Evolutionary conservation across 2,329 filamentous ascomycete species (phyloP).

Genomic region (Pseudogymnoascus sp.): DNA sequence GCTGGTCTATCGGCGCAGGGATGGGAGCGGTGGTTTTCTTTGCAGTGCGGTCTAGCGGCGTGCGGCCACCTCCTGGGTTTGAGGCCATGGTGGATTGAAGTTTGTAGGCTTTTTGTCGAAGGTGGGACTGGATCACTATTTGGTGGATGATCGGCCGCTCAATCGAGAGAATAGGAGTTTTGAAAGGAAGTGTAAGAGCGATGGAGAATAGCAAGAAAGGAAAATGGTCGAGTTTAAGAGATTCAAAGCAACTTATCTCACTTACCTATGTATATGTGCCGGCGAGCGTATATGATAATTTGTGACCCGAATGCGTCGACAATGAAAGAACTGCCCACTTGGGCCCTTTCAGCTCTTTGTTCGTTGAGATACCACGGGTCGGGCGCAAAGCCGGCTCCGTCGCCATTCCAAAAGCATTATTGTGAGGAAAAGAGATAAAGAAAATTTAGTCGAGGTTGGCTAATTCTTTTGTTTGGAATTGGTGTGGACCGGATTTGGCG

Average conservation of each 20-base stretch:
- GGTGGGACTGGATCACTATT: neutral
- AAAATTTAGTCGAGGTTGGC: neutral
- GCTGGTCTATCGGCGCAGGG: neutral
- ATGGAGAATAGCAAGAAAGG: neutral
- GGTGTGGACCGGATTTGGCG: neutral
- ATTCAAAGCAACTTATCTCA: neutral
- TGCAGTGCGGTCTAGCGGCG: neutral
- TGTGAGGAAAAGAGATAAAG: neutral
- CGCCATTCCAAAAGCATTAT: neutral
- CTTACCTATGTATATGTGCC: neutral
- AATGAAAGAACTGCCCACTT: neutral
- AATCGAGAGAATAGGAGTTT: neutral
- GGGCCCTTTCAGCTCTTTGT: neutral
- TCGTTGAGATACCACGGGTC: neutral
- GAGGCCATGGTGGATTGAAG: neutral
- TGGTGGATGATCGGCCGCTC: neutral
- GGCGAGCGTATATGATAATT: neutral
- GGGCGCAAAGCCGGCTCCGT: neutral
- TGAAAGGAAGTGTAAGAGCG: neutral
- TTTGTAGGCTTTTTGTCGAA: neutral
- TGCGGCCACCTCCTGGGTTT: neutral
- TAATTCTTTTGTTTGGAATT: neutral
- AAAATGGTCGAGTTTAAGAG: neutral
- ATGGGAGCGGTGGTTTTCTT: neutral
- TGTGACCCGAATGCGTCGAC: neutral